Evolutionary conservation across 371 early-diverging fungal species (phyloP).

Genomic region (Caulochytrium protostelioides): DNA sequence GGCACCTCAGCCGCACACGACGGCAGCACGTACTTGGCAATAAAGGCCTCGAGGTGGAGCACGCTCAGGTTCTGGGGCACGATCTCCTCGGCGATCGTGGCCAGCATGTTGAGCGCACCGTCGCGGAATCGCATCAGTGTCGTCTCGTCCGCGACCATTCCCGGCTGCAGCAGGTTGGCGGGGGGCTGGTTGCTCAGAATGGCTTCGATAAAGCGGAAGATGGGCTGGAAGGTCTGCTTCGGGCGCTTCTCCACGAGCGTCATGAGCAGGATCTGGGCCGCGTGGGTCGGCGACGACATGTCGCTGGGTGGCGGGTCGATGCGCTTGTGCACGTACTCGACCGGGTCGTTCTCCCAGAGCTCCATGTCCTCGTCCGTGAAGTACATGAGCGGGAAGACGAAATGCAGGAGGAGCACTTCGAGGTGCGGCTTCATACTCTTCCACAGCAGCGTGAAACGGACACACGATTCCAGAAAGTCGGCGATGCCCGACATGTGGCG

Average conservation of each 20-base stretch:
- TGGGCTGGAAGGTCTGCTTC: constrained; percentile 49
- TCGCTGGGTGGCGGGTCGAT: constrained; percentile 9
- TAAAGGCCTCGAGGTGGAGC: constrained; percentile 43
- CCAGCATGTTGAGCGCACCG: constrained; percentile 68
- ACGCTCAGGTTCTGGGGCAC: constrained; percentile 41
- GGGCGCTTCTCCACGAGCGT: constrained; percentile 50
- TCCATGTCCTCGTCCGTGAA: constrained; percentile 57
- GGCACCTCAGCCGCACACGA: constrained; percentile 40
- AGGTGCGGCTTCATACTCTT: constrained; percentile 45
- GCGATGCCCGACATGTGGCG: constrained; percentile 13
- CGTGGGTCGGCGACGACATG: constrained; percentile 19
- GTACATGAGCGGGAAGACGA: constrained; percentile 70
- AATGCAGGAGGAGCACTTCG: constrained; percentile 49
- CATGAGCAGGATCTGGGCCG: constrained; percentile 45
- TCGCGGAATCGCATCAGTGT: constrained; percentile 6
- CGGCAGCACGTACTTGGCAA: constrained; percentile 59
- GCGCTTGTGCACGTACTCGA: constrained; percentile 73
- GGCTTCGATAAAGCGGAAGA: constrained; percentile 46
- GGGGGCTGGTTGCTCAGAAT: constrained; percentile 15
- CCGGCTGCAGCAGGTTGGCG: too few species aligned
- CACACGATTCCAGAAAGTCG: constrained; percentile 15
- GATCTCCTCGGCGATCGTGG: constrained; percentile 33
- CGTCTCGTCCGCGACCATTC: not conserved
- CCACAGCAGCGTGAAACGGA: not conserved
- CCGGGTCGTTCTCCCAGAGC: constrained; percentile 74